Evolutionary conservation across 208 protist species (phyloP).

Genomic region (Tritrichomonas foetus): DNA sequence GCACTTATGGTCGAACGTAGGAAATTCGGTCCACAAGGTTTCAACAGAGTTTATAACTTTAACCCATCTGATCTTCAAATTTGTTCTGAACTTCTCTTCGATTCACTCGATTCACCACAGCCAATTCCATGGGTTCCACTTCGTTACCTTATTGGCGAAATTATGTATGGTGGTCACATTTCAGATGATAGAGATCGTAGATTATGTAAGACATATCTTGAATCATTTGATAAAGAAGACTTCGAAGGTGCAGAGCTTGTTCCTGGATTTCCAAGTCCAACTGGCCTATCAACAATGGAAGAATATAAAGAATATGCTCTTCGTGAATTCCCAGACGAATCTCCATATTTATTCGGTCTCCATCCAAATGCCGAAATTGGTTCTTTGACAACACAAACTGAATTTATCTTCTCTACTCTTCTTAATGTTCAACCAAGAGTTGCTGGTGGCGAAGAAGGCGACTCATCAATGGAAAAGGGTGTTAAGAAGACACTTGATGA

Average conservation of each 20-base stretch:
- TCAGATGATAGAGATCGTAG: constrained; percentile 94
- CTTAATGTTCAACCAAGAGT: constrained; percentile 85
- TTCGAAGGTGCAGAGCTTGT: constrained; percentile 45
- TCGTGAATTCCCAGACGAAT: constrained; percentile 76
- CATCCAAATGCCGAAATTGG: constrained; percentile 98
- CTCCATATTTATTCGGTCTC: constrained; percentile 84
- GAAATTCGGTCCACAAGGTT: constrained; percentile 92
- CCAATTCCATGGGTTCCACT: constrained; percentile 91
- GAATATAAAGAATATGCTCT: constrained; percentile 87
- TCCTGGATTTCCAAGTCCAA: constrained; percentile 46
- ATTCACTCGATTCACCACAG: constrained; percentile 82
- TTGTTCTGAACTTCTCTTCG: constrained; percentile 81
- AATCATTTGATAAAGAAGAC: constrained; percentile 61
- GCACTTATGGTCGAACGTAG: constrained; percentile 89
- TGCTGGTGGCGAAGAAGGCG: constrained; percentile 65
- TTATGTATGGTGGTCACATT: constrained; percentile 99
- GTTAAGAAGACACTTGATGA: constrained; percentile 57
- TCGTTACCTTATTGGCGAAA: constrained; percentile 96
- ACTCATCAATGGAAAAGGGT: constrained; percentile 66
- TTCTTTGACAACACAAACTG: constrained; percentile 79
- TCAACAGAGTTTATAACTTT: constrained; percentile 93
- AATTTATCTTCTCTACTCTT: constrained; percentile 87
- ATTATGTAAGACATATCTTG: constrained; percentile 86
- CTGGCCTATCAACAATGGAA: constrained; percentile 64
- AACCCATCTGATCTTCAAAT: constrained; percentile 91